Base-by-base conservation (phyloP, 2,329 filamentous ascomycete genomes). In the Scedosporium dehoogii region DNA sequence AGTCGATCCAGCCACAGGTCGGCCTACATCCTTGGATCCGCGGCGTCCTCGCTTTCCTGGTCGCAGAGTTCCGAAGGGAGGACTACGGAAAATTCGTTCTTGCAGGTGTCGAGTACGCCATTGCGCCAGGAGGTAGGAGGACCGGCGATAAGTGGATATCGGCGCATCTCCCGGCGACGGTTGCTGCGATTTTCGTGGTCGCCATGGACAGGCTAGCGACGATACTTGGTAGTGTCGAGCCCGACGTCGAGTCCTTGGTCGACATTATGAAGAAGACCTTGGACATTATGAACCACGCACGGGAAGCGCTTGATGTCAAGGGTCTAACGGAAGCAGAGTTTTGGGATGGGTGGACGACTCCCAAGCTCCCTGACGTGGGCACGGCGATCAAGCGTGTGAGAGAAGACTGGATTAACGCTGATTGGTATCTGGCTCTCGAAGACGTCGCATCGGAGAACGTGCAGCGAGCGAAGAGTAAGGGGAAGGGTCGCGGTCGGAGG, bases 61-160 rank as follows among this genome's bases (percentile, higher is more conserved):
- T 88, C 71, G 80, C 79, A 46, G 79, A 82, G 25, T 79, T 91
- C 9, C 78, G 80, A 1, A 83, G 85, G 0, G 79, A 82, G 6
- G 79, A 78, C 3, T 81, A 92, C 3, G 85, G 84, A 0, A 88
- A 89, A 0, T 89, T 91, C 61, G 82, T 96, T 0, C 83, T 90
- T 58, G 87, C 90, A 0, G 91, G 90, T 1, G 80, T 92, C 60
- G 87, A 88, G 77, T 74, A 77, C 18, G 80, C 84, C 58, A 68
- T 79, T 10, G 70, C 72, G 1, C 77, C 78, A 0, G 71, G 72
- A 12, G 79, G 79, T n/a, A 71, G 69, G 27, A 73, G 72, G 44
- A 77, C 77, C 60, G 71, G 78, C 63, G 77, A 85, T 65, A 73
- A 76, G 62, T 81, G 80, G 81, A 70, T 80, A 6, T 69, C 76